Evolutionary conservation across 208 protist genomes (phyloP), one percentile per base, ranked within the genome.

Genomic region (Borovskyia barvae): DNA sequence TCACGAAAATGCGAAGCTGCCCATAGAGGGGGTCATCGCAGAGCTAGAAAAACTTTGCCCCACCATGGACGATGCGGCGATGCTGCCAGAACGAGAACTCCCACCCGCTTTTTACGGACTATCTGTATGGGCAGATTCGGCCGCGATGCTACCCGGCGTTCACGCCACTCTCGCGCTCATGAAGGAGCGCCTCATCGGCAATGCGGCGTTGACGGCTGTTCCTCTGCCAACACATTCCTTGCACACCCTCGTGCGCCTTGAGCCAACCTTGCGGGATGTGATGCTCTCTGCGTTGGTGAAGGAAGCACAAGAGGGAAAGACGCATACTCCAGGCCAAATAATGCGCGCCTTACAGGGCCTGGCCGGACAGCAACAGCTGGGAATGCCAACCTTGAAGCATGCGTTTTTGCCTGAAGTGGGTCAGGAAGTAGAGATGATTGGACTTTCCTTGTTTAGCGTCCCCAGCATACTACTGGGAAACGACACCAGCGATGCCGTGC

Each of bases 81-180:
- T 9, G 15, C 11, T 7, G 52, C 55, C 32, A 22, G 25, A 36
- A 3, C 15, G 40, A 9, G 17, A 14, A 6, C 68, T 65, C 15
- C 77, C 63, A 15, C 68, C 65, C 22, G 64, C 73, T 15, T 69
- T 72, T 20, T 87, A 78, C 39, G 85, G 79, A 12, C 54, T 92
- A 22, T 63, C 54, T 3, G 79, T 92, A 15, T 92, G 85, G 82
- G 80, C 82, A 22, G 85, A 88, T 46, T 48, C 73, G 7, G 63
- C 69, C 19, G 51, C 37, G 40, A 66, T 80, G 62, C 42, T 81
- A 11, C 54, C 66, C 7, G 56, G 68, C 17, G 79, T 85, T 17
- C 85, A 89, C 51, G 57, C 59, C 3, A 71, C 75, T 9, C 61
- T 92, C 2, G 46, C 61, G 7, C 49, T 69, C 9, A 75, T 92